Evolutionary conservation across 352 stramenopile genomes (phyloP).

Genomic region (Globisporangium sylvaticum): DNA sequence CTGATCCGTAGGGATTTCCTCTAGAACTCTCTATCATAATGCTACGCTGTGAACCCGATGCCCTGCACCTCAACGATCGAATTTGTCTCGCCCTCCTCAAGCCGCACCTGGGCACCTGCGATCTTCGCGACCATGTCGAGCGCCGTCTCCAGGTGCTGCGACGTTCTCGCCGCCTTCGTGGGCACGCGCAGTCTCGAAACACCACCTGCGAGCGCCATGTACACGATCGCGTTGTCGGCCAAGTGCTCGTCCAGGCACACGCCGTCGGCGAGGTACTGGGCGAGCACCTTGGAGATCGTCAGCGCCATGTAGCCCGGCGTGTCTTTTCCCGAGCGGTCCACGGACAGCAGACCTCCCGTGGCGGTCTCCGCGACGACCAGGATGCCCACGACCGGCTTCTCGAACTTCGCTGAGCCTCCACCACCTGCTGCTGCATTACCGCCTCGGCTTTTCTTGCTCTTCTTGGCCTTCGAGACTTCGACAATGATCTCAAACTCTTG

Average conservation of each 20-base stretch:
- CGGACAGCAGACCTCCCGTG: constrained; percentile 36
- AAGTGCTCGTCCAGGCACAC: constrained; percentile 72
- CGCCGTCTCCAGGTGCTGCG: constrained; percentile 55
- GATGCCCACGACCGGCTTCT: constrained; percentile 35
- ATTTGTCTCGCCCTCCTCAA: constrained; percentile 37
- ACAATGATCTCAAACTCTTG: constrained; percentile 32
- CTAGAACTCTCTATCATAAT: not conserved
- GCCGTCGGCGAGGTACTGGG: constrained; percentile 31
- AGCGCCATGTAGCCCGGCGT: constrained; percentile 34
- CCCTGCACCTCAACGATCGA: constrained; percentile 47
- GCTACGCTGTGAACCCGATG: constrained; percentile 19
- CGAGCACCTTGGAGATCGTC: constrained; percentile 21
- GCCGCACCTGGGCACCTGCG: constrained; percentile 32
- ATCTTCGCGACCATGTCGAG: constrained; percentile 36
- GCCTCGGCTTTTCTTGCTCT: constrained; percentile 4
- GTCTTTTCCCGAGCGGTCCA: constrained; percentile 37
- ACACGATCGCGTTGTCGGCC: constrained; percentile 65
- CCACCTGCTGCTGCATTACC: not conserved
- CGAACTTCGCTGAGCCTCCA: constrained; percentile 2
- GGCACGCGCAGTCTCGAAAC: constrained; percentile 53
- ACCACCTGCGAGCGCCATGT: constrained; percentile 56
- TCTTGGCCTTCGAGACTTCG: constrained; percentile 19
- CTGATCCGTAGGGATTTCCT: too few species aligned
- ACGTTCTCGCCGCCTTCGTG: constrained; percentile 33
- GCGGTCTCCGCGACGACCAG: constrained; percentile 39